A percentile compares a stretch with the other conserved stretches of the same genome.
These are phyloP conservation scores for Cystobasidium onofrii DNA, from an alignment of 768 basidiomycete species.

Conservation along the genomic window DNA sequence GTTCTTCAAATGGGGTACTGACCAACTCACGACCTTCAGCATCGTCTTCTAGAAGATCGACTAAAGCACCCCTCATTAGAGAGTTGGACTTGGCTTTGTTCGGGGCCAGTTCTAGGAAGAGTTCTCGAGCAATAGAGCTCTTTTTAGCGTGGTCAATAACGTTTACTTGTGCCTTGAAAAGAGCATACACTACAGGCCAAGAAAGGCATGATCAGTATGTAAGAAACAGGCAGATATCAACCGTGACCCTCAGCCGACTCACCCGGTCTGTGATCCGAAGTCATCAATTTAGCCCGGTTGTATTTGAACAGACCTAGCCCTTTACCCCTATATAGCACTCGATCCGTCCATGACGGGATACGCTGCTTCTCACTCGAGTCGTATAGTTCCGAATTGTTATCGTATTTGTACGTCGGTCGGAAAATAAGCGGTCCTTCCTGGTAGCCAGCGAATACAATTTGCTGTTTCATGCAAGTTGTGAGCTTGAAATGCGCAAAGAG, in stretches of 20 bases:
- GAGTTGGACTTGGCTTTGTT: conserved; percentile 32
- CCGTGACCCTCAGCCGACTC: conserved; percentile 28
- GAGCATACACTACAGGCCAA: conserved; percentile 60
- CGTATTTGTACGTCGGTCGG: conserved; percentile 88
- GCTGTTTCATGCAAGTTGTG: conserved; percentile 59
- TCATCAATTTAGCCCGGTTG: conserved; percentile 69
- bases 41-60: not conserved
- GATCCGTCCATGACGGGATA: conserved; percentile 98
- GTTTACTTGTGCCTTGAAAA: conserved; percentile 69
- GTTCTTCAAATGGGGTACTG: no score
- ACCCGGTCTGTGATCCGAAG: conserved; percentile 97
- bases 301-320: conserved; percentile 69
- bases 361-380: conserved; percentile 94
- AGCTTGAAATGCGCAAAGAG: conserved; percentile 51
- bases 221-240: not conserved
- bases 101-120: conserved; percentile 44
- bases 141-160: conserved; percentile 71
- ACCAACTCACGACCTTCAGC: not conserved
- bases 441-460: conserved; percentile 72
- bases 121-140: conserved; percentile 46
- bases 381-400: conserved; percentile 63
- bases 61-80: not conserved
- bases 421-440: conserved; percentile 86
- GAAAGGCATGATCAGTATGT: not conserved
- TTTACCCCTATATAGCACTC: conserved; percentile 74